phyloP scores from a whole-genome alignment of 2,329 filamentous ascomycete genomes.

The Talaromyces amestolkiae region DNA sequence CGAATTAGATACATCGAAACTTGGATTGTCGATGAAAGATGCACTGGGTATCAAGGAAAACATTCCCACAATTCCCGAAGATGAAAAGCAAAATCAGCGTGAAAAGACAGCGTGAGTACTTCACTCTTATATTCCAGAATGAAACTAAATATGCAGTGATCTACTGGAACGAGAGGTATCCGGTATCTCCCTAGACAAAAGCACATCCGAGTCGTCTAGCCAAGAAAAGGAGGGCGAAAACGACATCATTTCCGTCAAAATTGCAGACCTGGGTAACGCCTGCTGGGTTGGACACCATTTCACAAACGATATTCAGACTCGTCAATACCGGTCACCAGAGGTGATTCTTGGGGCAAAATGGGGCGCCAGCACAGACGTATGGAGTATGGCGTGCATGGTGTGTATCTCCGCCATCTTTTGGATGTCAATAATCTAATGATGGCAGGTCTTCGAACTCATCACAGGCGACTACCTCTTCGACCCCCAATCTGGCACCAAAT shows the following conservation, averaged over 20 bases:
- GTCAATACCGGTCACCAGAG: constrained; percentile 95
- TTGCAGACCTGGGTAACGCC: constrained; percentile 95
- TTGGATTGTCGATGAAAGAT: constrained; percentile 57
- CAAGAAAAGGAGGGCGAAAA: constrained; percentile 37
- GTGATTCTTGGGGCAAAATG: constrained; percentile 96
- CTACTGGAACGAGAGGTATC: constrained; percentile 89
- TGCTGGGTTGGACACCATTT: constrained; percentile 99
- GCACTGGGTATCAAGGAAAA: constrained; percentile 51
- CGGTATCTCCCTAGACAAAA: constrained; percentile 86
- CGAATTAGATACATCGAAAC: constrained; percentile 50
- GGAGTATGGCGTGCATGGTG: constrained; percentile 99
- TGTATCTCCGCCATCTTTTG: constrained; percentile 27
- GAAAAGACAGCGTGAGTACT: constrained; percentile 85
- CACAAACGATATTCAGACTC: constrained; percentile 97
- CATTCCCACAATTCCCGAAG: constrained; percentile 38
- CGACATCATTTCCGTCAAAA: constrained; percentile 95
- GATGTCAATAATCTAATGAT: not conserved
- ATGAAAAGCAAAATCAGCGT: constrained; percentile 71
- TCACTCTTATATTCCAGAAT: not conserved
- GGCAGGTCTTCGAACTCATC: constrained; percentile 78
- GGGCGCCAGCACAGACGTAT: constrained; percentile 98
- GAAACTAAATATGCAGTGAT: constrained; percentile 56
- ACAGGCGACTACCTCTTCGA: constrained; percentile 98
- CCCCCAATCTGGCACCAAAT: constrained; percentile 96
- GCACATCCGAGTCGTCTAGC: constrained; percentile 38